Evolutionary conservation across 2,329 filamentous ascomycete species (phyloP), one percentile per base, ranked within the genome.

Genomic region (Mariannaea sp.): DNA sequence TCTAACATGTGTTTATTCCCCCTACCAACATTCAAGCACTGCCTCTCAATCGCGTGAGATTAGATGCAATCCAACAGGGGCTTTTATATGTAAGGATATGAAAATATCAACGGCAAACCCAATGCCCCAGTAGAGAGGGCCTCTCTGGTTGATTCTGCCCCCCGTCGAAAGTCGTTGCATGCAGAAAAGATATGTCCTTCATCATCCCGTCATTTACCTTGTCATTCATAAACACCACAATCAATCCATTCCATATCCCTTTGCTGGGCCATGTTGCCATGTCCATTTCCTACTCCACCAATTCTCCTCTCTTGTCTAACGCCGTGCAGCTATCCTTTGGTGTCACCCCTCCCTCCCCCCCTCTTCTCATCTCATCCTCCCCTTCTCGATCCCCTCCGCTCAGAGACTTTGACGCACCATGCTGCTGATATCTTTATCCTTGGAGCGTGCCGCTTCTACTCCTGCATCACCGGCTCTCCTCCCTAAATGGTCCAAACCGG

Each of bases 401-500:
- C 51, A 54, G 49, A 44, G 40, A 36, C 39, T 26, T 26, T 30
- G 29, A 48, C 33, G 5, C 10, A 19, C 52, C 48, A 44, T 32
- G 40, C 32, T 30, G 14, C 41, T 45, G 32, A 27, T 53, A 46
- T 29, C 41, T 44, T 49, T 29, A 35, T 40, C 19, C 38, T 12
- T 29, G 7, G 17, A n/a, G n/a, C 29, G 32, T 36, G 12, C 42
- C 26, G 27, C 29, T 54, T 26, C 8, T 41, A 39, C 20, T 44
- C n/a, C 30, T 27, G 26, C 42, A 9, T 27, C 32, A 26, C 40
- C 29, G 26, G 9, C 2, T 27, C 13, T 29, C 43, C 51, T 55
- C 26, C 35, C 42, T 49, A 65, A 22, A 86, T 59, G 9, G 79
- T 80, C 84, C 84, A 93, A 26, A 92, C 86, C 12, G 89, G 88